Conservation (phyloP, 2,329 filamentous ascomycete genomes). For the Alternaria solani region DNA sequence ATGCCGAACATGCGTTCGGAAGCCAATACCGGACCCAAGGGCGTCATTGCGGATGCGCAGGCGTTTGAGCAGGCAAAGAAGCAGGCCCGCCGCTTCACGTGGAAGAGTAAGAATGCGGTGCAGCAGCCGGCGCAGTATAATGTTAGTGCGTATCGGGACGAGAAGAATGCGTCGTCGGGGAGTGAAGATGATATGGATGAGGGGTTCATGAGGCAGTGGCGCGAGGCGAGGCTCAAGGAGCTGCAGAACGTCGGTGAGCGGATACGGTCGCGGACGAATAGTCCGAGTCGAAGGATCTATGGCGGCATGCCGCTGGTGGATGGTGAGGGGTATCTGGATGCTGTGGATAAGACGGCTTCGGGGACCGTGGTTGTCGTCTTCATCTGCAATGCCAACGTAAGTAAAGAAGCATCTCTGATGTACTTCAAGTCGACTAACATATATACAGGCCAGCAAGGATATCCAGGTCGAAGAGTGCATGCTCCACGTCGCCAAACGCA, state of each 20-base stretch:
- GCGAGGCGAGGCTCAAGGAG: conserved; percentile 79
- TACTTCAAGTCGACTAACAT: neutral
- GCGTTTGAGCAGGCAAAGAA: conserved; percentile 72
- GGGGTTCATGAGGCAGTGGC: conserved; percentile 83
- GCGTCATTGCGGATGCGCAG: conserved; percentile 84
- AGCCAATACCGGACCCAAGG: conserved; percentile 81
- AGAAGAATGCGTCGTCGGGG: conserved; percentile 42
- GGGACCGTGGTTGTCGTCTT: conserved; percentile 91
- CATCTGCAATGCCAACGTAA: conserved; percentile 61
- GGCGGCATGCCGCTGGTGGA: conserved; percentile 85
- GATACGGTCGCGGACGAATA: conserved; percentile 70
- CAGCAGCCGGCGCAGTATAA: conserved; percentile 27
- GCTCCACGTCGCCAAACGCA: conserved; percentile 72
- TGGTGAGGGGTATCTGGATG: conserved; percentile 91
- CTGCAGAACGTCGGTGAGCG: conserved; percentile 69
- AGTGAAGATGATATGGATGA: conserved; percentile 74
- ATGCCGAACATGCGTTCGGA: conserved; percentile 70
- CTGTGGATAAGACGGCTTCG: conserved; percentile 84
- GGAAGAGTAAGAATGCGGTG: conserved; percentile 36
- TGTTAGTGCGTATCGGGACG: conserved; percentile 58
- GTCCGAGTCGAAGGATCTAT: conserved; percentile 78
- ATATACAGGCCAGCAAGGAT: conserved; percentile 75
- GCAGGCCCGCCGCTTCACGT: conserved; percentile 48
- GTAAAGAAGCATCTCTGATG: neutral
- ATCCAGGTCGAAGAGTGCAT: conserved; percentile 81